These are phyloP conservation scores for Fusarium sp. DNA, from an alignment of 2,329 filamentous ascomycete genomes.

Conservation along the genomic window DNA sequence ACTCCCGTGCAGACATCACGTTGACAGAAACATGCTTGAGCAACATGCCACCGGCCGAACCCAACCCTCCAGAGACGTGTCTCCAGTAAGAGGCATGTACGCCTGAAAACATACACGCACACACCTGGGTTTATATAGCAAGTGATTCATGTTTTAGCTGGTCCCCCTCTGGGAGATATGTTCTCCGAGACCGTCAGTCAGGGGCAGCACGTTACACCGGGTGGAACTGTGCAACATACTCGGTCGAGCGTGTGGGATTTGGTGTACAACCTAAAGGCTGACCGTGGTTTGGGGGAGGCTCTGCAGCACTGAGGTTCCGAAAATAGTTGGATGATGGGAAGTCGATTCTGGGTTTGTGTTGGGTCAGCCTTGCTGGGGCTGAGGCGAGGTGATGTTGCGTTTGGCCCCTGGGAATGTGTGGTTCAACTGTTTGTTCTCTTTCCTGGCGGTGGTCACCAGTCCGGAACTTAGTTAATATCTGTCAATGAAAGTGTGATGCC, in stretches of 20 bases:
- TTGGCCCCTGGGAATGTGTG: too few relatives aligned
- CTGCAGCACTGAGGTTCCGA: constrained; percentile 41
- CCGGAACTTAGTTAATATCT: not conserved
- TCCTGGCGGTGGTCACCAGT: not conserved
- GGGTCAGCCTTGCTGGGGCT: not conserved
- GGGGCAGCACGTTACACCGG: constrained; percentile 48
- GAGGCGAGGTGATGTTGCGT: not conserved
- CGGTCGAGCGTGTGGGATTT: constrained; percentile 49
- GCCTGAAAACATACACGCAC: not conserved
- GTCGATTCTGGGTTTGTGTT: not conserved
- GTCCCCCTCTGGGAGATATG: constrained; percentile 39
- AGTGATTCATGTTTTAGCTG: constrained; percentile 16
- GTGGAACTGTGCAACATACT: constrained; percentile 51
- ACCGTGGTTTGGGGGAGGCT: constrained; percentile 28
- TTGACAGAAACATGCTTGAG: constrained; percentile 65
- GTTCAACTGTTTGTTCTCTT: not conserved
- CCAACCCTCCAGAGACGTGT: constrained; percentile 53
- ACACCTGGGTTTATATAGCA: not conserved
- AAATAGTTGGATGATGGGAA: constrained; percentile 17
- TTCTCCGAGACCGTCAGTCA: constrained; percentile 55
- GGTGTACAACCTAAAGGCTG: constrained; percentile 49
- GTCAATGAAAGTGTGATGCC: not conserved
- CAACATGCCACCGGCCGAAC: constrained; percentile 62
- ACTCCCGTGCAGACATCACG: constrained; percentile 58
- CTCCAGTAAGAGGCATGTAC: constrained; percentile 53